phyloP scores from a whole-genome alignment of 495 filamentous ascomycete species.

The Chlorociboria aeruginascens region DNA sequence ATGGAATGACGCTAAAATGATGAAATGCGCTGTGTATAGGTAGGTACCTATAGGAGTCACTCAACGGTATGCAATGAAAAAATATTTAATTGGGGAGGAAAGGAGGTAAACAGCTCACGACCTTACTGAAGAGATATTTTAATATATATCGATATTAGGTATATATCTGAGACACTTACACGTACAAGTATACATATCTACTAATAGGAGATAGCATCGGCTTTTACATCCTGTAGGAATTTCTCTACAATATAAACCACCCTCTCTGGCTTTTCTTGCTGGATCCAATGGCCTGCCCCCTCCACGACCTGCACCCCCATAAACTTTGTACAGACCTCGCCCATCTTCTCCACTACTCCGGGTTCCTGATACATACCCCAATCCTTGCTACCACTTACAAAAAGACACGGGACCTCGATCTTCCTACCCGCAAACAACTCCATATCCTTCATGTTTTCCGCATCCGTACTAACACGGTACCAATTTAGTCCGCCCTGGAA shows the following conservation, averaged over 20 bases:
- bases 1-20: no score
- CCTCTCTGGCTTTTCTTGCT: constrained; percentile 49
- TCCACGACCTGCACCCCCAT: constrained; percentile 38
- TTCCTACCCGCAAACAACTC: constrained; percentile 48
- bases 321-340: constrained; percentile 38
- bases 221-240: constrained; percentile 24
- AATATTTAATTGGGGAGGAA: no score
- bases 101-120: no score
- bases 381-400: constrained; percentile 47
- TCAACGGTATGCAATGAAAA: no score
- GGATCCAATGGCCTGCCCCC: constrained; percentile 54
- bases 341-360: constrained; percentile 47
- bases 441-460: constrained; percentile 36
- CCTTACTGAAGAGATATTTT: no score
- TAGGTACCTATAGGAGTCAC: no score
- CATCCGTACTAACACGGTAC: constrained; percentile 49
- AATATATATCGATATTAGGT: no score
- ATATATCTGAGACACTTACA: no score
- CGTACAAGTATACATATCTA: no score
- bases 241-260: constrained; percentile 37
- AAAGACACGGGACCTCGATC: constrained; percentile 49
- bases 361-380: constrained; percentile 61
- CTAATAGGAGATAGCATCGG: neutral
- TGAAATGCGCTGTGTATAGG: no score
- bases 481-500: constrained; percentile 63